phyloP scores from a whole-genome alignment of 306 rosid genomes.

The Macrotyloma uniflorum region DNA sequence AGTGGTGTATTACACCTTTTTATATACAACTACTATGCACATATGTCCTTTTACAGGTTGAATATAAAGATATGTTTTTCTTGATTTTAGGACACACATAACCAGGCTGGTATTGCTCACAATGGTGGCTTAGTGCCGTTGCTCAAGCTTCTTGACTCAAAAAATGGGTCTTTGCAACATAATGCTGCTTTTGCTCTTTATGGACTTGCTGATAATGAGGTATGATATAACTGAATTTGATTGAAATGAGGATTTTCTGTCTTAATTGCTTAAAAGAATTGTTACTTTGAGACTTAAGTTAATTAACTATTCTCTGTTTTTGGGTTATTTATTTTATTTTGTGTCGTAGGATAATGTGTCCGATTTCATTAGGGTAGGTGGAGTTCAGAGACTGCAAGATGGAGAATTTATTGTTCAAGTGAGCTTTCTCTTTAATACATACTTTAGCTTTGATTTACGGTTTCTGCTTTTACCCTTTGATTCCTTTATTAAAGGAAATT shows the following conservation, averaged over 20 bases:
- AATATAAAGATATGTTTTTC: not conserved
- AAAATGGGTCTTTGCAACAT: constrained; percentile 97
- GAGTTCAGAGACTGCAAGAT: constrained; percentile 92
- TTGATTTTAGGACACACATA: constrained; percentile 79
- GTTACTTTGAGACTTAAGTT: constrained; percentile 35
- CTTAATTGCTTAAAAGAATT: constrained; percentile 29
- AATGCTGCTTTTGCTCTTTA: constrained; percentile 99
- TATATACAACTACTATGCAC: not conserved
- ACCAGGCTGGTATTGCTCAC: constrained; percentile 98
- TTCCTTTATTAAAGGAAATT: constrained; percentile 30
- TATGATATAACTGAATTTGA: constrained; percentile 38
- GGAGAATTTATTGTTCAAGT: constrained; percentile 99
- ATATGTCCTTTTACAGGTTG: constrained; percentile 3
- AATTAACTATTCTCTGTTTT: constrained; percentile 35
- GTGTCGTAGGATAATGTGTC: constrained; percentile 84
- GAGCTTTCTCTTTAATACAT: constrained; percentile 36
- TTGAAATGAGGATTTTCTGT: constrained; percentile 20
- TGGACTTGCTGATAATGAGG: constrained; percentile 99
- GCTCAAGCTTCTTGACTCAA: constrained; percentile 96
- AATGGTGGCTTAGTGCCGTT: constrained; percentile 91
- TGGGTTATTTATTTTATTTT: constrained; percentile 43
- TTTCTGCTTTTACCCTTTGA: constrained; percentile 27
- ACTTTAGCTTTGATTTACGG: constrained; percentile 13
- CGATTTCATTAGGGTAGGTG: constrained; percentile 97
- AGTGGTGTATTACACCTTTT: constrained; percentile 9